These are phyloP conservation scores for Penicillium glabrum DNA, from an alignment of 2,329 filamentous ascomycete genomes.

Conservation along the genomic window DNA sequence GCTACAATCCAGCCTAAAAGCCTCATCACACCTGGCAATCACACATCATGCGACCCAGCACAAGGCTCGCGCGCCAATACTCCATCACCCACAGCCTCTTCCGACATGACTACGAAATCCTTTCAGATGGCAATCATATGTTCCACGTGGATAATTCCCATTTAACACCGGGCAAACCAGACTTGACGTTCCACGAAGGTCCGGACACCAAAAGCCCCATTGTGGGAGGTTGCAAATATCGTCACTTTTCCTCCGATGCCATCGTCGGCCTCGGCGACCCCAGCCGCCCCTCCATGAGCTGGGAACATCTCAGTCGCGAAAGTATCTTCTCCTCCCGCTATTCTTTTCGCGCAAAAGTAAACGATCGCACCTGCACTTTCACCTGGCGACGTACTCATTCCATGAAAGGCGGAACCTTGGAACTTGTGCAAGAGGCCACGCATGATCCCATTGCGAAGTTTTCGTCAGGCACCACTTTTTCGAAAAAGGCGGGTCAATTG, in stretches of 20 bases:
- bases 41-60: neutral
- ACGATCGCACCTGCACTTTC: constrained; percentile 12
- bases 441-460: constrained; percentile 32
- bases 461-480: constrained; percentile 23
- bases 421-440: constrained; percentile 31
- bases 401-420: constrained; percentile 24
- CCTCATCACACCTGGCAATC: neutral
- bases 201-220: constrained; percentile 25
- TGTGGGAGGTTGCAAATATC: constrained; percentile 33
- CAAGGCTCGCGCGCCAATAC: constrained; percentile 16
- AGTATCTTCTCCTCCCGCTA: constrained; percentile 26
- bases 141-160: constrained; percentile 30
- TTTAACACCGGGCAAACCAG: constrained; percentile 31
- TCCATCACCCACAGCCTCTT: constrained; percentile 24
- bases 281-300: constrained; percentile 22
- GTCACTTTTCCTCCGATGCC: constrained; percentile 31
- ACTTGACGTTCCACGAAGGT: constrained; percentile 35
- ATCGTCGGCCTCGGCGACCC: constrained; percentile 37
- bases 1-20: neutral
- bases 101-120: constrained; percentile 25
- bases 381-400: constrained; percentile 17
- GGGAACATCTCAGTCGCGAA: constrained; percentile 32
- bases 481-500: constrained; percentile 33
- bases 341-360: constrained; percentile 27
- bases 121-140: constrained; percentile 14